phyloP scores from a whole-genome alignment of 257 asterid species.

The Solanum etuberosum region DNA sequence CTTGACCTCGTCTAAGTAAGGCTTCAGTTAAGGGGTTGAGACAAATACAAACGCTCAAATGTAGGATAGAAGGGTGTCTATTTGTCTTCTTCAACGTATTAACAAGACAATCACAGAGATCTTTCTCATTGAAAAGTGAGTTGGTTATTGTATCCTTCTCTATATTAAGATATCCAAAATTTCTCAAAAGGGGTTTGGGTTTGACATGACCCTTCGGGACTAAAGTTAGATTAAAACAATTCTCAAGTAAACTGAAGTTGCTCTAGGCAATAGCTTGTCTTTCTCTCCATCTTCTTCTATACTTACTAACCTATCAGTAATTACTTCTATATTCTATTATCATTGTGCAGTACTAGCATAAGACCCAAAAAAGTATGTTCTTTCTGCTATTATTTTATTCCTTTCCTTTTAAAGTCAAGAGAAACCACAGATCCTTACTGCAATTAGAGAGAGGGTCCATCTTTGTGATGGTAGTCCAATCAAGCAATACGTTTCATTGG shows the following conservation, averaged over 20 bases:
- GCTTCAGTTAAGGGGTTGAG: not conserved
- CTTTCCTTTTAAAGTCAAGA: not conserved
- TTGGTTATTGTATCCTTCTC: not conserved
- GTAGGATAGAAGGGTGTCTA: not conserved
- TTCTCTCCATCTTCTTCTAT: not conserved
- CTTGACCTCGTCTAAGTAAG: not conserved
- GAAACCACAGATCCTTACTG: not conserved
- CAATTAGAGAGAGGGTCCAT: not conserved
- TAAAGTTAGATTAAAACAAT: not conserved
- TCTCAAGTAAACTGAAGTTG: not conserved
- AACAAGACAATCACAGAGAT: not conserved
- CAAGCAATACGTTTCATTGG: not conserved
- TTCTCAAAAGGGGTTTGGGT: not conserved
- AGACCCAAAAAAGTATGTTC: not conserved
- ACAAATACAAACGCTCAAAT: not conserved
- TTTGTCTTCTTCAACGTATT: not conserved
- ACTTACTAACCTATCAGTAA: not conserved
- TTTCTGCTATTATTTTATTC: not conserved
- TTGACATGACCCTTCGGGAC: not conserved
- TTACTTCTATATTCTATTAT: not conserved
- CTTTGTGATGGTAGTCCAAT: not conserved
- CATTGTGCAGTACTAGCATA: not conserved
- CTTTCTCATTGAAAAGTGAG: not conserved
- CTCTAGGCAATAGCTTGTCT: not conserved
- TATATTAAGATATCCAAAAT: not conserved